Conservation (phyloP, 805 yeast genomes). For the Geotrichum ghanense region DNA sequence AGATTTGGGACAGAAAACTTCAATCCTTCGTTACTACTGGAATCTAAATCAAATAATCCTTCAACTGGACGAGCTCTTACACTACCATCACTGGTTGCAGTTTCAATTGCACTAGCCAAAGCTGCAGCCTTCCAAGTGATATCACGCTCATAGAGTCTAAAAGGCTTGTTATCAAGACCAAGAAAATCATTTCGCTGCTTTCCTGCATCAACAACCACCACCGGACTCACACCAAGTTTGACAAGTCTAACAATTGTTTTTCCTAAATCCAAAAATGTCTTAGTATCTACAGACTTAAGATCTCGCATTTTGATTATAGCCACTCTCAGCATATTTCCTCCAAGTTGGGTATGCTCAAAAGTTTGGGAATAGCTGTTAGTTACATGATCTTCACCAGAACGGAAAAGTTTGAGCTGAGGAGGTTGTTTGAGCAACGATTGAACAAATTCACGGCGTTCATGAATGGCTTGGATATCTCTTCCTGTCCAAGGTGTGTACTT, state of each 20-base stretch:
- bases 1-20: constrained; percentile 27
- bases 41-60: constrained; percentile 27
- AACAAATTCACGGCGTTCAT: constrained; percentile 26
- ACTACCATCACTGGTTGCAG: constrained; percentile 8
- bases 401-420: constrained; percentile 14
- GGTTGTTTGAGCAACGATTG: constrained; percentile 21
- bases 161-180: constrained; percentile 15
- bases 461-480: constrained; percentile 17
- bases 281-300: constrained; percentile 13
- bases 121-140: constrained; percentile 12
- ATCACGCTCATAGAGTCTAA: constrained; percentile 19
- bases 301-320: constrained; percentile 45
- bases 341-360: constrained; percentile 9
- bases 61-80: constrained; percentile 24
- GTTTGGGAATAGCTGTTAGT: constrained; percentile 5
- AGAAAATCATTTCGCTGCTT: constrained; percentile 18
- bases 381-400: constrained; percentile 19
- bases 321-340: constrained; percentile 27
- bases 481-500: constrained; percentile 36
- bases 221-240: constrained; percentile 62
- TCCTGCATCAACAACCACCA: constrained; percentile 46
- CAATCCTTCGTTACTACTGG: constrained; percentile 6
- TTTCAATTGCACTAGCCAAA: constrained; percentile 13
- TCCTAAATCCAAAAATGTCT: constrained; percentile 31
- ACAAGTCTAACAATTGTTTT: constrained; percentile 44